A percentile compares a stretch with the other conserved stretches of the same genome.
Conservation (phyloP, 31 red algal species). For the Asparagopsis taxiformis region DNA sequence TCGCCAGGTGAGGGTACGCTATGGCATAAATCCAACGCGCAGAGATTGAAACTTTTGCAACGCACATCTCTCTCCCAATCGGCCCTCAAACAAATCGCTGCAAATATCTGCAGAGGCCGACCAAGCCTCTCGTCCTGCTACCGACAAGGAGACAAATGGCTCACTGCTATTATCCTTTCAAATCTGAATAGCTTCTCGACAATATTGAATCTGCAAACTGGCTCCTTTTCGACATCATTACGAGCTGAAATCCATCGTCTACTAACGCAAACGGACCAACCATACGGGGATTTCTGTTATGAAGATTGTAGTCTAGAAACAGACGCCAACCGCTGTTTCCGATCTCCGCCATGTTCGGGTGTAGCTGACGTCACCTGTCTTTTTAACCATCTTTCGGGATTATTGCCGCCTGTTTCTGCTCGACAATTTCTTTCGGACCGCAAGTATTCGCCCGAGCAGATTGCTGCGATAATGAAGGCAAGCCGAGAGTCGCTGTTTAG, state of each 20-base stretch:
- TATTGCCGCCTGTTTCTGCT: conserved; percentile 27
- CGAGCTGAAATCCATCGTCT: conserved; percentile 5
- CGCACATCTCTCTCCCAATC: conserved; percentile 25
- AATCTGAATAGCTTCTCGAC: conserved; percentile 26
- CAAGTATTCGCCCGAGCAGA: conserved; percentile 9
- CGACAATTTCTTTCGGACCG: conserved; percentile 33
- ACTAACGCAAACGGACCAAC: conserved; percentile 13
- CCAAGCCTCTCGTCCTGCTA: conserved; percentile 39
- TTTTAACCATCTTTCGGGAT: conserved; percentile 50
- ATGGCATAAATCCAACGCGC: conserved; percentile 21
- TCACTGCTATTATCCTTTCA: conserved; percentile 38
- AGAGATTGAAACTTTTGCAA: conserved; percentile 37
- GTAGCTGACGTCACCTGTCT: conserved; percentile 15
- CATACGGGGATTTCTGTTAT: conserved; percentile 52
- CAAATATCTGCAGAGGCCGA: conserved; percentile 33
- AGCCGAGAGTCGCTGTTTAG: conserved; percentile 8
- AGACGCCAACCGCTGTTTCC: conserved; percentile 22
- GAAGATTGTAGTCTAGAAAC: conserved; percentile 29
- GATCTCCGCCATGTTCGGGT: conserved; percentile 36
- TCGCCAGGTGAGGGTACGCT: conserved; percentile 45
- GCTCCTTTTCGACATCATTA: neutral
- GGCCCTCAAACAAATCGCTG: conserved; percentile 28
- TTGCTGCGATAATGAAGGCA: conserved; percentile 10
- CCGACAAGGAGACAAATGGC: conserved; percentile 49
- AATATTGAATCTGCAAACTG: conserved; percentile 7